Evolutionary conservation across 305 asterid genomes (phyloP).

Genomic region (Fraxinus ornus): DNA sequence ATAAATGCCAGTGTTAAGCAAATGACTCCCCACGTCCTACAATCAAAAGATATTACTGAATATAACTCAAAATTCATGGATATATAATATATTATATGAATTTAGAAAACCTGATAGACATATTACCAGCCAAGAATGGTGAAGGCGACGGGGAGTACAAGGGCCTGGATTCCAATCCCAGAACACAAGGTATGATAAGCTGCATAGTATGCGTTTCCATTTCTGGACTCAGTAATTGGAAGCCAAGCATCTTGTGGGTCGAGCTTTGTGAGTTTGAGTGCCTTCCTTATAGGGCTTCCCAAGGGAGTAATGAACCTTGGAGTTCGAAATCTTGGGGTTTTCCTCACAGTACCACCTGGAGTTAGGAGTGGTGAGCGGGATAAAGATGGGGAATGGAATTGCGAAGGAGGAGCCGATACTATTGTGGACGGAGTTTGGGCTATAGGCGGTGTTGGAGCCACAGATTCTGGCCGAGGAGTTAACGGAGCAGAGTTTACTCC

Average conservation of each 20-base stretch:
- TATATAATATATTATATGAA: not conserved
- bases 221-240: constrained; percentile 33
- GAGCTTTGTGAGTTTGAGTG: constrained; percentile 24
- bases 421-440: constrained; percentile 18
- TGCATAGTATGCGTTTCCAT: constrained; percentile 26
- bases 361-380: constrained; percentile 47
- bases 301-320: constrained; percentile 32
- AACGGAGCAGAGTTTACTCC: constrained; percentile 27
- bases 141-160: constrained; percentile 30
- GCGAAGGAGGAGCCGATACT: constrained; percentile 48
- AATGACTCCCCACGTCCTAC: constrained; percentile 49
- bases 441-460: constrained; percentile 29
- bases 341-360: constrained; percentile 1
- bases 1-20: constrained; percentile 54
- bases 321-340: constrained; percentile 20
- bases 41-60: not conserved
- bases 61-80: not conserved
- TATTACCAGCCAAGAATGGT: constrained; percentile 34
- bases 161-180: constrained; percentile 33
- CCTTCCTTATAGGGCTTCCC: constrained; percentile 34
- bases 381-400: constrained; percentile 46
- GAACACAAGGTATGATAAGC: constrained; percentile 32
- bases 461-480: constrained; percentile 29
- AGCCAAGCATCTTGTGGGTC: constrained; percentile 35
- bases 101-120: not conserved